A percentile compares a stretch with the other conserved stretches of the same genome.
phyloP scores from a whole-genome alignment of 306 rosid species.

The Cicer cuneatum region DNA sequence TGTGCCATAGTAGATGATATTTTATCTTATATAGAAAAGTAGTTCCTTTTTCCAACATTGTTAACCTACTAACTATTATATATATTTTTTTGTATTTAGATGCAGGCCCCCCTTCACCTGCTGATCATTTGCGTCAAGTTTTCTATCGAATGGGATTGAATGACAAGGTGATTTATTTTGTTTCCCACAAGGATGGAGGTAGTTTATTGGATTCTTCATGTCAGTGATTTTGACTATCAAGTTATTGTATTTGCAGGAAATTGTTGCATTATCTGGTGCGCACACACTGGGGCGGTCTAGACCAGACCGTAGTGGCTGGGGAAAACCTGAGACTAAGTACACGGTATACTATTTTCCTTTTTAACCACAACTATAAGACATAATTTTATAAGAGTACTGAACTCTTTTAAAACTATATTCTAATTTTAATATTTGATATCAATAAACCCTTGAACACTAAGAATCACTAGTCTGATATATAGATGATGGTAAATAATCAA shows the following conservation, averaged over 20 bases:
- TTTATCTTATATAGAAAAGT: constrained; percentile 6
- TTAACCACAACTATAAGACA: constrained; percentile 6
- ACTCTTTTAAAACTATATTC: not conserved
- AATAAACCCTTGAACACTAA: not conserved
- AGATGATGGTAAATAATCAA: constrained; percentile 5
- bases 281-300: constrained; percentile 95
- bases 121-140: constrained; percentile 88
- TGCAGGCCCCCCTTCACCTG: constrained; percentile 98
- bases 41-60: constrained; percentile 15
- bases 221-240: constrained; percentile 42
- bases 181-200: constrained; percentile 10
- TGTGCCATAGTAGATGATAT: not conserved
- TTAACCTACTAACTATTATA: constrained; percentile 25
- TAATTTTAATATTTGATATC: constrained; percentile 26
- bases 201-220: constrained; percentile 10
- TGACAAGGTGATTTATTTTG: constrained; percentile 69
- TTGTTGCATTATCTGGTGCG: constrained; percentile 96
- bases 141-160: constrained; percentile 92
- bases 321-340: constrained; percentile 95
- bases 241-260: constrained; percentile 69
- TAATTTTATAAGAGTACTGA: not conserved
- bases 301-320: constrained; percentile 99
- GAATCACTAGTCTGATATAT: not conserved
- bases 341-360: constrained; percentile 62
- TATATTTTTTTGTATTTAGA: constrained; percentile 54